phyloP scores from a whole-genome alignment of 371 early-diverging fungal genomes.

The Umbelopsis sp. region DNA sequence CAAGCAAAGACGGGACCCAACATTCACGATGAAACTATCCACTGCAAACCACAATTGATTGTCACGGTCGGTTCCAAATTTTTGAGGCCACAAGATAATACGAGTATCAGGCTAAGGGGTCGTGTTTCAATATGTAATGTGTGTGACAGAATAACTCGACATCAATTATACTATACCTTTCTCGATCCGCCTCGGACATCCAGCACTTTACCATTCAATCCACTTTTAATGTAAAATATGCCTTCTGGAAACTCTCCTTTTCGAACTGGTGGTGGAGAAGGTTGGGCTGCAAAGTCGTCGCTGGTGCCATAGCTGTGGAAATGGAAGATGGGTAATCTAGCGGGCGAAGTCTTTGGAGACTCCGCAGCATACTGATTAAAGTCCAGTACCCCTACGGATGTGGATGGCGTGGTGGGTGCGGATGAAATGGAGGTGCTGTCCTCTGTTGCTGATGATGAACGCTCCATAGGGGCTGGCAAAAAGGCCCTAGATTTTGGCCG shows the following conservation, averaged over 20 bases:
- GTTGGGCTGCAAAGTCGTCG: not conserved
- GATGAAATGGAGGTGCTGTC: not conserved
- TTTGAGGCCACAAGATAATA: constrained; percentile 45
- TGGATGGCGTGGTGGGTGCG: not conserved
- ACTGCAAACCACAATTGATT: constrained; percentile 54
- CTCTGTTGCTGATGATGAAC: no score
- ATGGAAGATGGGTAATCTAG: constrained; percentile 7
- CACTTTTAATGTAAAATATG: constrained; percentile 53
- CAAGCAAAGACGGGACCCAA: not conserved
- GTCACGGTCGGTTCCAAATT: constrained; percentile 49
- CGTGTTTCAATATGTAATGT: constrained; percentile 41
- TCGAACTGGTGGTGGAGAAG: not conserved
- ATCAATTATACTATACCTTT: not conserved
- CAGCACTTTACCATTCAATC: constrained; percentile 44
- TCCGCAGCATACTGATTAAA: not conserved
- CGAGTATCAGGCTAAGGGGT: not conserved
- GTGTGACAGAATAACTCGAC: not conserved
- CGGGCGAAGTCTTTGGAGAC: not conserved
- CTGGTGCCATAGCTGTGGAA: constrained; percentile 7
- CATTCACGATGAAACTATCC: constrained; percentile 22
- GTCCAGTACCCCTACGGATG: not conserved
- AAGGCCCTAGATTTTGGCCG: no score
- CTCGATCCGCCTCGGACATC: constrained; percentile 28
- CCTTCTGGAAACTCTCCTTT: constrained; percentile 52
- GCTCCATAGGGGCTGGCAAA: no score